Evolutionary conservation across 768 basidiomycete genomes (phyloP).

Genomic region (Boletus coccyginus): DNA sequence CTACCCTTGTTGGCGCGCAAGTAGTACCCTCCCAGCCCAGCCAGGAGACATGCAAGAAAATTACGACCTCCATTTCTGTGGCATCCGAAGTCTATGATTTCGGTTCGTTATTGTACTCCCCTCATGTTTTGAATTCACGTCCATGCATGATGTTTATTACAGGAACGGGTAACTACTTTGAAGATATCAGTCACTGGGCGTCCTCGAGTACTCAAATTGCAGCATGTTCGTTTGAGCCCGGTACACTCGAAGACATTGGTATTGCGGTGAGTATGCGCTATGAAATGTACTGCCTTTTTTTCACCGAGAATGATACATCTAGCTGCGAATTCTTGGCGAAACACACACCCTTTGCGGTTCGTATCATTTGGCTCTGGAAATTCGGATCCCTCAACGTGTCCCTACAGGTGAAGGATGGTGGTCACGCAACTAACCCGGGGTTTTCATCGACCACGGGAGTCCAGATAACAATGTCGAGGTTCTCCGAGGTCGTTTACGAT

Average conservation of each 20-base stretch:
- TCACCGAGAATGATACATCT: background rate
- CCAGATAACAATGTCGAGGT: constrained; percentile 53
- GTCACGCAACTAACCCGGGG: constrained; percentile 51
- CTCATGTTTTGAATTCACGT: background rate
- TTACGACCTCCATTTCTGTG: background rate
- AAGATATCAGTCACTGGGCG: constrained; percentile 51
- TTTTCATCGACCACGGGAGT: constrained; percentile 60
- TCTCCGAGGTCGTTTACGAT: constrained; percentile 42
- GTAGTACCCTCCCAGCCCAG: background rate
- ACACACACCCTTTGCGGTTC: constrained; percentile 29
- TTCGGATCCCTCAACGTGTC: too few relatives aligned
- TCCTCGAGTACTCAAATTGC: constrained; percentile 45
- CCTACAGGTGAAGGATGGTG: constrained; percentile 57
- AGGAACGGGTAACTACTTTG: constrained; percentile 32
- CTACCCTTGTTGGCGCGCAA: background rate
- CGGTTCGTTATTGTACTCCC: background rate
- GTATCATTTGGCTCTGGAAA: background rate
- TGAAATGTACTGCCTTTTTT: background rate
- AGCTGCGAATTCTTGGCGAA: constrained; percentile 40
- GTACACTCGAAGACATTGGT: constrained; percentile 48
- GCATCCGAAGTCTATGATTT: constrained; percentile 1
- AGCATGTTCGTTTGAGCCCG: constrained; percentile 58
- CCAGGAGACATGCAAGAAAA: background rate
- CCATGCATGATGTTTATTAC: background rate
- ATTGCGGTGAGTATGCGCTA: constrained; percentile 36